Evolutionary conservation across 257 asterid genomes (phyloP), one percentile per base, ranked within the genome.

Genomic region (Prunella vulgaris): DNA sequence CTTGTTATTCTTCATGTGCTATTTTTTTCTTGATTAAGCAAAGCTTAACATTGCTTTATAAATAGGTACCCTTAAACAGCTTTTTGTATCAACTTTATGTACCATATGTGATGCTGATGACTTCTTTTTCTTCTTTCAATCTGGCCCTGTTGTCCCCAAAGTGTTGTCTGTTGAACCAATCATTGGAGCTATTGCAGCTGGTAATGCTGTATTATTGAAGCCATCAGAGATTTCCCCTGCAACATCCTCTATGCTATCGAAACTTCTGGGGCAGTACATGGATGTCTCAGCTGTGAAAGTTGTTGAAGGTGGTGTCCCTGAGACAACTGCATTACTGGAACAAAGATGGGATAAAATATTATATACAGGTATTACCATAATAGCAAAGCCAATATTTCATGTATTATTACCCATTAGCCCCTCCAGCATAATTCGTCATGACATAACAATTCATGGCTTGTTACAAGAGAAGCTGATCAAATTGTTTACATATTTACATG

Each of bases 111-210:
- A 74, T 8, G 15, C 59, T 74, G 42, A 66, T 73, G 27, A n/a
- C 51, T 74, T n/a, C 51, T 65, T 64, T 53, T 54, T 15, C 17
- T 70, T 67, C n/a, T 25, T 30, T n/a, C 51, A 27, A 18, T 62
- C 21, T 56, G 68, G 37, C 5, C 21, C 37, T 75, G 51, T n/a
- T 70, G 48, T 53, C 57, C 46, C 74, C 71, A 73, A 82, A 71
- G 85, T 84, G 54, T 79, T 93, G 68, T 86, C 97, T 24, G 83
- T 93, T 18, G 95, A 88, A 56, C 98, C 97, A 4, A 76, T 93
- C 71, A 74, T 93, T 42, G 96, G 90, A 82, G 98, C 98, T 24
- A 81, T 90, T 64, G 88, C 96, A 57, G 98, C 98, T 71, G 97
- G 97, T 12, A 90, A 93, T 82, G 82, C 87, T 30, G 96, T 93